These are phyloP conservation scores for Nicotiana knightiana DNA, from an alignment of 257 asterid species.

Conservation along the genomic window DNA sequence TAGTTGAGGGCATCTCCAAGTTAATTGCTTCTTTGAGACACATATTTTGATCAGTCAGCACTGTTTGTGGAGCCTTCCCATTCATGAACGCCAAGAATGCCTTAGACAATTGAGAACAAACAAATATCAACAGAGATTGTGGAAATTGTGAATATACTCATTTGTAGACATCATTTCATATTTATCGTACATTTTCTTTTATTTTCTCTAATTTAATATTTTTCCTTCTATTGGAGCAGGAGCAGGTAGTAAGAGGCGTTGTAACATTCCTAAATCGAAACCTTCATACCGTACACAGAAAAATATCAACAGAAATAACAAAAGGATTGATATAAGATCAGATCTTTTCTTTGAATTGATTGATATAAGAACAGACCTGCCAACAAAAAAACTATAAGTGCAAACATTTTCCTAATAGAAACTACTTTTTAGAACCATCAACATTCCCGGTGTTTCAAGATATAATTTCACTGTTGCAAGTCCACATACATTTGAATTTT, in stretches of 20 bases:
- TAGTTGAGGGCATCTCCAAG: constrained; percentile 76
- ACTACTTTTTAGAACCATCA: neutral
- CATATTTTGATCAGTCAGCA: constrained; percentile 89
- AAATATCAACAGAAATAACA: neutral
- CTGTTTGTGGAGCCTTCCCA: constrained; percentile 91
- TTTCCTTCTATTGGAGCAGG: neutral
- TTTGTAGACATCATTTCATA: neutral
- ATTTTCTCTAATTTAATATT: neutral
- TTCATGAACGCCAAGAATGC: constrained; percentile 82
- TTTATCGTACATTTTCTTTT: neutral
- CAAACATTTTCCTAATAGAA: neutral
- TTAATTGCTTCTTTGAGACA: constrained; percentile 89
- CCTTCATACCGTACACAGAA: neutral
- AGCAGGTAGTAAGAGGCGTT: neutral
- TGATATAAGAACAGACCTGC: neutral
- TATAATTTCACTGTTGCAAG: neutral
- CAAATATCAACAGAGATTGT: constrained; percentile 9
- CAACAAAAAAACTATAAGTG: neutral
- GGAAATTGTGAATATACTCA: neutral
- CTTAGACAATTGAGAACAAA: constrained; percentile 31
- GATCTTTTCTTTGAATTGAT: no score
- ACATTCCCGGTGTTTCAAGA: neutral
- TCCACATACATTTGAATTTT: neutral
- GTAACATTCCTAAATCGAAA: neutral
- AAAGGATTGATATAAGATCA: no score